These are phyloP conservation scores for Aspergillus costaricaensis DNA, from an alignment of 2,329 filamentous ascomycete genomes.

Conservation along the genomic window DNA sequence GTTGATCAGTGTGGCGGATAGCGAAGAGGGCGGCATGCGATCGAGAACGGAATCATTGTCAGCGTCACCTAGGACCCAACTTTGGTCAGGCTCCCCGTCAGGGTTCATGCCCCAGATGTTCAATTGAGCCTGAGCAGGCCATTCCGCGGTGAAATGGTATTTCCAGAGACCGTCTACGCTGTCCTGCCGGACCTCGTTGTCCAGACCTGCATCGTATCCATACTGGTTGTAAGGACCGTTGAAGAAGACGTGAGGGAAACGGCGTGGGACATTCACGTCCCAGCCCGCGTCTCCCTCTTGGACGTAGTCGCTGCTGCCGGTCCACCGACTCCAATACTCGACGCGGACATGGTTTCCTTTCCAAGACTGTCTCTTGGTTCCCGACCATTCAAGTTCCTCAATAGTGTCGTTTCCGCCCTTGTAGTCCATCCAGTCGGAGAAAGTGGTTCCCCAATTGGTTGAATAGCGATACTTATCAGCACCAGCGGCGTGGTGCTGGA, in stretches of 20 bases:
- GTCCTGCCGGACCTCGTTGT: slow-evolving; percentile 53
- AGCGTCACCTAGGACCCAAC: slow-evolving; percentile 62
- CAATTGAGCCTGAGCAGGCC: slow-evolving; percentile 62
- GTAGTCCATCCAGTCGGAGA: slow-evolving; percentile 61
- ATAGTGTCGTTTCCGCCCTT: slow-evolving; percentile 52
- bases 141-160: slow-evolving; percentile 63
- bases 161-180: slow-evolving; percentile 54
- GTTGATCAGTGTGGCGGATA: slow-evolving; percentile 60
- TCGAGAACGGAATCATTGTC: slow-evolving; percentile 62
- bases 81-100: slow-evolving; percentile 61
- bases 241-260: slow-evolving; percentile 63
- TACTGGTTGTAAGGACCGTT: slow-evolving; percentile 65
- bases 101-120: slow-evolving; percentile 68
- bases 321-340: slow-evolving; percentile 62
- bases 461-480: slow-evolving; percentile 64
- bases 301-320: slow-evolving; percentile 61
- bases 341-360: slow-evolving; percentile 61
- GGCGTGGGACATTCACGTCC: slow-evolving; percentile 44
- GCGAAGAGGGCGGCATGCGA: slow-evolving; percentile 60
- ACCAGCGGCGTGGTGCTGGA: slow-evolving; percentile 62
- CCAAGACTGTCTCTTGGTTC: slow-evolving; percentile 59
- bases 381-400: slow-evolving; percentile 54
- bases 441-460: slow-evolving; percentile 61
- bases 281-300: slow-evolving; percentile 59
- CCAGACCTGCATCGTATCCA: slow-evolving; percentile 62